Conservation (phyloP, 2,329 filamentous ascomycete genomes). For the Fusarium secorum region DNA sequence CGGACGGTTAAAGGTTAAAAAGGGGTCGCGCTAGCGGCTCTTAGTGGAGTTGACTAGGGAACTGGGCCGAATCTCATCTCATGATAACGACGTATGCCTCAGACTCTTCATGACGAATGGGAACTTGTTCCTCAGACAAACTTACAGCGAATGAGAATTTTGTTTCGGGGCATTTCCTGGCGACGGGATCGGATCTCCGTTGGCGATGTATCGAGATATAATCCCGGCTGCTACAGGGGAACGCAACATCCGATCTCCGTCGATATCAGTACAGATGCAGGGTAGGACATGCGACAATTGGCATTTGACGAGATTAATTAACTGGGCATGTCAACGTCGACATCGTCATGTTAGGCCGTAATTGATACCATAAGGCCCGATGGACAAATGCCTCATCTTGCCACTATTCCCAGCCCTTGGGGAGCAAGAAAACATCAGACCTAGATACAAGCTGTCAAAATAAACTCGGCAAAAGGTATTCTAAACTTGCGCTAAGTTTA, state of each 20-base stretch:
- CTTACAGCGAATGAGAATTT: neutral
- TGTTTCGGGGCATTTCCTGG: neutral
- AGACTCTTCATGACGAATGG: neutral
- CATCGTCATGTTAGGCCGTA: neutral
- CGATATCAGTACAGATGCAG: neutral
- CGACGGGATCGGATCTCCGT: neutral
- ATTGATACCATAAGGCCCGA: neutral
- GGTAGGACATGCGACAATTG: neutral
- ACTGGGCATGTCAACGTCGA: neutral
- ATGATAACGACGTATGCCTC: neutral
- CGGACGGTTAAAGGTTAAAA: conserved; percentile 4
- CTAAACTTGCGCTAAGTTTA: too few relatives aligned
- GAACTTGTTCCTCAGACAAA: neutral
- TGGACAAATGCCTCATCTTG: neutral
- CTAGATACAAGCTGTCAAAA: too few relatives aligned
- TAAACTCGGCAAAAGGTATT: too few relatives aligned
- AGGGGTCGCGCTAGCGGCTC: conserved; percentile 5
- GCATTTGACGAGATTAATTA: neutral
- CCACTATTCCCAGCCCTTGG: neutral
- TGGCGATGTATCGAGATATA: neutral
- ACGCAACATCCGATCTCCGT: neutral
- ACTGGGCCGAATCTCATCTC: neutral
- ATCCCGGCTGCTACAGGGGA: neutral
- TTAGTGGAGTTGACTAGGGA: neutral
- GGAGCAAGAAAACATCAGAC: too few relatives aligned